Conservation (phyloP, 2,329 filamentous ascomycete genomes). For the Sordariomycetes sp. region DNA sequence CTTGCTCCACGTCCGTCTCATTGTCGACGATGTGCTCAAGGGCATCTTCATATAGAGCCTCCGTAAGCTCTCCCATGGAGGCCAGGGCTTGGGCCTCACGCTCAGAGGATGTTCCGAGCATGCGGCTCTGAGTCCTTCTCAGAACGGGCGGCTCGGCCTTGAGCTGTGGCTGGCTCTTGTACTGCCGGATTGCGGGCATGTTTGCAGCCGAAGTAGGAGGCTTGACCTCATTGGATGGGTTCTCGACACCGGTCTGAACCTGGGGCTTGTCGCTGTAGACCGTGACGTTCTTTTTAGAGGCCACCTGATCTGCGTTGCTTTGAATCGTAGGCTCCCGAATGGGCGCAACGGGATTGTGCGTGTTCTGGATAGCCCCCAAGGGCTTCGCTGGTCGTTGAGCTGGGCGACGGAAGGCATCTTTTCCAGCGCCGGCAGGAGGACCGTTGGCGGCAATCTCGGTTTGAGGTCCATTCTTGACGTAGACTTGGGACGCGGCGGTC, state of each 20-base stretch:
- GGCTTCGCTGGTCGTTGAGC: slow-evolving; percentile 10
- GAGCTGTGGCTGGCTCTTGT: slow-evolving; percentile 43
- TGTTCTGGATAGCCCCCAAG: slow-evolving; percentile 1
- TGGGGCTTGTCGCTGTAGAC: slow-evolving; percentile 9
- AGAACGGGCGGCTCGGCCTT: slow-evolving; percentile 29
- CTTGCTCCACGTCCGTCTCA: slow-evolving; percentile 7
- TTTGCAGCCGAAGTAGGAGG: slow-evolving; percentile 1
- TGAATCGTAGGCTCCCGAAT: not conserved
- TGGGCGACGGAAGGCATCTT: slow-evolving; percentile 11
- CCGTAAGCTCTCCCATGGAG: slow-evolving; percentile 24
- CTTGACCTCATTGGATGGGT: not conserved
- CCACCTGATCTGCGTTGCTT: slow-evolving; percentile 1
- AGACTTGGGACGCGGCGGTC: slow-evolving; percentile 7
- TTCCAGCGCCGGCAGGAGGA: slow-evolving; percentile 6
- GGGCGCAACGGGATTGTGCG: slow-evolving; percentile 3
- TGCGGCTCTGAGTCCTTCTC: slow-evolving; percentile 33
- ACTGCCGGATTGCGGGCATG: slow-evolving; percentile 29
- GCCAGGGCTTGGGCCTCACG: slow-evolving; percentile 1
- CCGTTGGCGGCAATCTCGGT: slow-evolving; percentile 5
- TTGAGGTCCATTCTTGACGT: slow-evolving; percentile 5
- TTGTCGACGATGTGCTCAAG: slow-evolving; percentile 25
- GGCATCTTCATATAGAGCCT: slow-evolving; percentile 32
- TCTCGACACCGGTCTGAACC: not conserved
- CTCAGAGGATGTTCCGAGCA: slow-evolving; percentile 14
- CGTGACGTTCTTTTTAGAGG: slow-evolving; percentile 2